A percentile compares a stretch with the other conserved stretches of the same genome.
phyloP scores from a whole-genome alignment of 1,284 basidiomycete species.

The Chalciporus piperatoides region DNA sequence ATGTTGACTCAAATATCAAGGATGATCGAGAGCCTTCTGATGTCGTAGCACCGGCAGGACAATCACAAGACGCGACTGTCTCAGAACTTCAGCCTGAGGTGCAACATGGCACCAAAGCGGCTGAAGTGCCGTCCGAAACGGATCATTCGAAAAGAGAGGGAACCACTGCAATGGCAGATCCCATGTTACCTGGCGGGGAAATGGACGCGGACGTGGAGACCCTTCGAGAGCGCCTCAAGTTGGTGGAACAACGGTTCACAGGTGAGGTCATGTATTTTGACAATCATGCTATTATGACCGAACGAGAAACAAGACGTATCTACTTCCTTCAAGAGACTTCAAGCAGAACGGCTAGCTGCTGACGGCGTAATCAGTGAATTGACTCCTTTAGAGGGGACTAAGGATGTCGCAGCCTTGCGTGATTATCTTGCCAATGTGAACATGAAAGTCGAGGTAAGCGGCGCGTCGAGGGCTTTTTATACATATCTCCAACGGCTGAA shows the following conservation, averaged over 20 bases:
- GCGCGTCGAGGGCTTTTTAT: not conserved
- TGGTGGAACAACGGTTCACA: conserved; percentile 69
- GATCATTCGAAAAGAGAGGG: conserved; percentile 1
- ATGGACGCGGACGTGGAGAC: conserved; percentile 45
- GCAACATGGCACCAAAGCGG: not conserved
- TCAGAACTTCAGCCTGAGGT: not conserved
- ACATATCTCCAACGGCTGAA: not conserved
- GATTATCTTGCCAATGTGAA: conserved; percentile 70
- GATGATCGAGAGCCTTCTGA: not conserved
- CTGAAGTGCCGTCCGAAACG: conserved; percentile 2
- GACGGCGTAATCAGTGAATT: conserved; percentile 70
- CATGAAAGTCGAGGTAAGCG: conserved; percentile 64
- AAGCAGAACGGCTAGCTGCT: conserved; percentile 66
- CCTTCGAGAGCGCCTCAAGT: conserved; percentile 59
- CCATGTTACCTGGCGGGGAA: conserved; percentile 9
- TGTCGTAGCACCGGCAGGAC: not conserved
- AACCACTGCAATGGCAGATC: not conserved
- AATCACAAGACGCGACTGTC: not conserved
- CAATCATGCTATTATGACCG: not conserved
- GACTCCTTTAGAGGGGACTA: conserved; percentile 66
- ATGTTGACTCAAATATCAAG: not conserved
- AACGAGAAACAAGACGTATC: conserved; percentile 56
- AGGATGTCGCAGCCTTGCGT: conserved; percentile 64
- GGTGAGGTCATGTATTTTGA: conserved; percentile 40
- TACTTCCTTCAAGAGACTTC: conserved; percentile 68